phyloP scores from a whole-genome alignment of 2,329 filamentous ascomycete species.

The Verticillium nubilum region DNA sequence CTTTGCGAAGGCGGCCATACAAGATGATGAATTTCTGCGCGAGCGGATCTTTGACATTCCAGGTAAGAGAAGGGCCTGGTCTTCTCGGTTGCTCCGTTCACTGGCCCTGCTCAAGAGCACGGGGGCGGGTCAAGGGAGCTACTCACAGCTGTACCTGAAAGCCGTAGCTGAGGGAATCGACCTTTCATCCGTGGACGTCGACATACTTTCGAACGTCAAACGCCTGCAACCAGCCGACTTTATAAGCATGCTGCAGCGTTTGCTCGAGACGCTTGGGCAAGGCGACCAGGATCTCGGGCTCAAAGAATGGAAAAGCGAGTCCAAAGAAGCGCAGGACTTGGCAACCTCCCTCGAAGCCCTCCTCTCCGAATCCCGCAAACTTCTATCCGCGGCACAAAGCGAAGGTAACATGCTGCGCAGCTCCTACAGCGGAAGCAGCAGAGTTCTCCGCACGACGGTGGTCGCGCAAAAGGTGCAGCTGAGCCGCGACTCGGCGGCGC shows the following conservation, averaged over 20 bases:
- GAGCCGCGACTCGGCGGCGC: constrained; percentile 65
- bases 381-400: constrained; percentile 39
- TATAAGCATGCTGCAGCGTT: constrained; percentile 31
- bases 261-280: constrained; percentile 29
- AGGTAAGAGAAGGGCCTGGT: constrained; percentile 26
- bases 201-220: constrained; percentile 52
- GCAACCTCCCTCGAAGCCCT: constrained; percentile 31
- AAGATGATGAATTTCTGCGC: constrained; percentile 54
- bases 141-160: constrained; percentile 55
- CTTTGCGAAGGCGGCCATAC: constrained; percentile 47
- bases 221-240: constrained; percentile 51
- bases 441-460: constrained; percentile 68
- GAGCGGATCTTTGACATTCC: constrained; percentile 28
- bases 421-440: constrained; percentile 67
- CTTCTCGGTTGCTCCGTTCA: constrained; percentile 41
- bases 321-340: constrained; percentile 24
- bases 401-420: constrained; percentile 56
- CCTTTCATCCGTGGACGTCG: constrained; percentile 42
- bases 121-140: constrained; percentile 30
- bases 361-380: constrained; percentile 36
- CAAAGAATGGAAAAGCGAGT: constrained; percentile 16
- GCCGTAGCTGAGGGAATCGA: constrained; percentile 52
- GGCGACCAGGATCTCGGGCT: constrained; percentile 33
- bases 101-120: constrained; percentile 39
- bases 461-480: constrained; percentile 78